Base-by-base conservation (phyloP, 306 rosid genomes). In the Cercis canadensis region DNA sequence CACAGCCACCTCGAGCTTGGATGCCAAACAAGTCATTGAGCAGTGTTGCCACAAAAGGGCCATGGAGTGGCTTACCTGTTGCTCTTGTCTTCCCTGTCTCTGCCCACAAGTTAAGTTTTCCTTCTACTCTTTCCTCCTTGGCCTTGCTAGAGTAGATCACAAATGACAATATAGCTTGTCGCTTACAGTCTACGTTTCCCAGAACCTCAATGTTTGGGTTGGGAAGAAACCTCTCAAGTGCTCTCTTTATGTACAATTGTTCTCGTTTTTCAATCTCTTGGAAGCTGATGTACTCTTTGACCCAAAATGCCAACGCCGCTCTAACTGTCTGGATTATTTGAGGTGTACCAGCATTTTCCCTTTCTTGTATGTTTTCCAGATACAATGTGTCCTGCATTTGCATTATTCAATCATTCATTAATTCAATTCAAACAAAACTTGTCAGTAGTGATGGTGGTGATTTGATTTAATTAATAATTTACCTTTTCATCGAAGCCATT, bases 321-420 rank as follows among this genome's bases (percentile, higher is more conserved):
- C 96, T 80, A 6, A 90, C 81, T 68, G 84, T 88, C 40, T 87
- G 97, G 49, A 87, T 87, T 70, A 93, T 90, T 52, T 87, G 98
- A 60, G 98, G 97, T 1, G 98, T 93, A 6, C 98, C 97, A 8
- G 92, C 89, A 69, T 70, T 88, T 76, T 93, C 98, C 82, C 96
- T 85, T 57, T 87, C 97, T 67, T 93, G 94, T 65, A 90, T 85
- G 83, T 69, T 67, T 59, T 90, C 89, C 60, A 34, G 58, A 46
- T 93, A 93, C 12, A 90, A 17, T 29, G 98, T 93, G 63, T 90
- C 97, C 98, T 92, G 82, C 78, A 86, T 72, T 41, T 24, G 29
- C 29, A 24, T 24, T 24, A 3, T 24, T 24, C 29, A 24, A 24
- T 24, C 29, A 24, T 24, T 24, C 29, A 24, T 24, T 24, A 24